Conservation (phyloP, 2,329 filamentous ascomycete species). For the Fusarium aywerte region DNA sequence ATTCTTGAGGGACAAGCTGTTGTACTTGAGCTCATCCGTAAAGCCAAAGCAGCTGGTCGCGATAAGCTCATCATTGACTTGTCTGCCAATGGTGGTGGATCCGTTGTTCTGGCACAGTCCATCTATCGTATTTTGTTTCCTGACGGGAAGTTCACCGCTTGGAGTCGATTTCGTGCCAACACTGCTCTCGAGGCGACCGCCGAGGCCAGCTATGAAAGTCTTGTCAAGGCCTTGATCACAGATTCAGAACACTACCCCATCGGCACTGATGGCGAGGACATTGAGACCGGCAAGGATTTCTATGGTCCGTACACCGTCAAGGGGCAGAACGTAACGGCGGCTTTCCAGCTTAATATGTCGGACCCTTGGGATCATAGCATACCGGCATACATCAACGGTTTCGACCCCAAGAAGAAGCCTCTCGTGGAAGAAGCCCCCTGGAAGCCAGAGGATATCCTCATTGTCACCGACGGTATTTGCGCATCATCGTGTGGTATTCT, state of each 20-base stretch:
- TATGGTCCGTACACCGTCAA: slow-evolving; percentile 39
- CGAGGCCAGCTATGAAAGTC: slow-evolving; percentile 32
- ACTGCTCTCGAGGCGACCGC: slow-evolving; percentile 30
- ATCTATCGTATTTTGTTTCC: slow-evolving; percentile 42
- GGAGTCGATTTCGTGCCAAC: slow-evolving; percentile 41
- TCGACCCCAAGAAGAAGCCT: slow-evolving; percentile 26
- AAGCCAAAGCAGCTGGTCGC: slow-evolving; percentile 31
- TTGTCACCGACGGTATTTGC: slow-evolving; percentile 42
- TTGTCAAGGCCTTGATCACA: slow-evolving; percentile 27
- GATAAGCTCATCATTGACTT: slow-evolving; percentile 45
- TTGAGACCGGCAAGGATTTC: slow-evolving; percentile 37
- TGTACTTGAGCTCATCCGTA: slow-evolving; percentile 34
- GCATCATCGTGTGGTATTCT: slow-evolving; percentile 42
- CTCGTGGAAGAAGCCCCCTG: slow-evolving; percentile 33
- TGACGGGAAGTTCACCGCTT: slow-evolving; percentile 31
- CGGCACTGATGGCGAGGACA: slow-evolving; percentile 9
- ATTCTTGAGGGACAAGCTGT: slow-evolving; percentile 36
- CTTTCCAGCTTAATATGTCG: slow-evolving; percentile 28
- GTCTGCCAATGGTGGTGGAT: slow-evolving; percentile 42
- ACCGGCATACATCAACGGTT: slow-evolving; percentile 36
- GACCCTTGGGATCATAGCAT: slow-evolving; percentile 23
- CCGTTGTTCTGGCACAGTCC: slow-evolving; percentile 33
- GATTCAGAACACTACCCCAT: slow-evolving; percentile 26
- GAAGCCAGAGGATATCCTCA: slow-evolving; percentile 42
- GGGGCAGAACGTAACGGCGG: slow-evolving; percentile 38